Evolutionary conservation across 345 rosid genomes (phyloP).

Genomic region (Populus nigra): DNA sequence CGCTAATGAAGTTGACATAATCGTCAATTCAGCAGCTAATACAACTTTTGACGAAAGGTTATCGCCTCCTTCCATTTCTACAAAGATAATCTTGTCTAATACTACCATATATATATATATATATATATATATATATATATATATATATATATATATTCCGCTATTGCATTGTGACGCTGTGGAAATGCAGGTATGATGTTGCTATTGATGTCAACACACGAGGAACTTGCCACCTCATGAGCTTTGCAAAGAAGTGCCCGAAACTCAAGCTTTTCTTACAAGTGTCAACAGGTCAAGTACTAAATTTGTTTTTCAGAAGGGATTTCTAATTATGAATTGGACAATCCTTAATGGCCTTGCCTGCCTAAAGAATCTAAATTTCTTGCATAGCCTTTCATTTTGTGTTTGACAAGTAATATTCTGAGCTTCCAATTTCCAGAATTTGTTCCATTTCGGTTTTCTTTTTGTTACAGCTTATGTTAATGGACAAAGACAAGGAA

Average conservation of each 20-base stretch:
- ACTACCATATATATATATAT: neutral
- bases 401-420: neutral
- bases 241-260: conserved; percentile 63
- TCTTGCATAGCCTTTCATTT: neutral
- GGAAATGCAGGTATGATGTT: conserved; percentile 62
- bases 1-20: conserved; percentile 59
- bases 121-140: too few species aligned
- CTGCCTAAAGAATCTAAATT: neutral
- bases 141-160: neutral
- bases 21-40: conserved; percentile 78
- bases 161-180: conserved; percentile 3
- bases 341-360: neutral
- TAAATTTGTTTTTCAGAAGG: neutral
- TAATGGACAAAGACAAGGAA: conserved; percentile 93
- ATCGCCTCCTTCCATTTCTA: neutral
- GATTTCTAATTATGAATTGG: neutral
- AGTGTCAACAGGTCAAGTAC: conserved; percentile 56
- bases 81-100: neutral
- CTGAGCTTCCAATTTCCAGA: neutral
- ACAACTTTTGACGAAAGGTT: conserved; percentile 57
- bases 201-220: conserved; percentile 68
- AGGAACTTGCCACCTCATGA: conserved; percentile 67
- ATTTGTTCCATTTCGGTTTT: neutral
- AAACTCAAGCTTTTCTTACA: conserved; percentile 71
- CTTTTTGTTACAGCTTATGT: conserved; percentile 60